Evolutionary conservation across 805 yeast genomes (phyloP).

Genomic region (Candida anglica): DNA sequence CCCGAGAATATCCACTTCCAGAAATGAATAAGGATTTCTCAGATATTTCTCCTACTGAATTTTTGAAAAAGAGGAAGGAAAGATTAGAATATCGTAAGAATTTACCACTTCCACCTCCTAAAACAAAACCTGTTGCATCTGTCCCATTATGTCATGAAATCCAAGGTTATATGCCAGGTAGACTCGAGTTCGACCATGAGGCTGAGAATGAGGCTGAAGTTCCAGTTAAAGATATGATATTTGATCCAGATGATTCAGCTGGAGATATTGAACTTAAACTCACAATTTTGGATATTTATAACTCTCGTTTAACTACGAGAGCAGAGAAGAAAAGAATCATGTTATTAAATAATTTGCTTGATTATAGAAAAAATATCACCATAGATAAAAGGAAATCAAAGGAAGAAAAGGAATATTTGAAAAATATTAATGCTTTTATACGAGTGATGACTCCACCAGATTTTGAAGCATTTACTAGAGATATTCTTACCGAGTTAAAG

Average conservation of each 20-base stretch:
- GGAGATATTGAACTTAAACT: conserved; percentile 88
- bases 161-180: conserved; percentile 98
- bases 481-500: conserved; percentile 71
- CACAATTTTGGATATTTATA: conserved; percentile 83
- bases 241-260: conserved; percentile 84
- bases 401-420: conserved; percentile 82
- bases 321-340: conserved; percentile 88
- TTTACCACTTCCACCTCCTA: conserved; percentile 75
- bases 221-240: conserved; percentile 90
- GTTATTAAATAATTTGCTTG: conserved; percentile 72
- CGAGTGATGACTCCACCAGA: conserved; percentile 78
- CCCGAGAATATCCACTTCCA: conserved; percentile 82
- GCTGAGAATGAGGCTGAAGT: conserved; percentile 96
- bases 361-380: conserved; percentile 77
- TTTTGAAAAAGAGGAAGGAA: conserved; percentile 59
- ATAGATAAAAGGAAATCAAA: conserved; percentile 81
- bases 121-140: conserved; percentile 84
- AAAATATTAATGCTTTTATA: conserved; percentile 75
- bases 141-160: conserved; percentile 95
- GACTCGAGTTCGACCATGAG: conserved; percentile 94
- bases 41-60: conserved; percentile 60
- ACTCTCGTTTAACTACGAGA: conserved; percentile 82
- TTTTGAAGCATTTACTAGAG: conserved; percentile 69
- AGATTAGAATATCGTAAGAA: conserved; percentile 72
- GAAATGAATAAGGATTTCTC: conserved; percentile 69